Percentiles rank a stretch among this genome's conserved stretches.
Conservation (phyloP, 1,139 yeast genomes). For the Wickerhamiella infanticola region DNA sequence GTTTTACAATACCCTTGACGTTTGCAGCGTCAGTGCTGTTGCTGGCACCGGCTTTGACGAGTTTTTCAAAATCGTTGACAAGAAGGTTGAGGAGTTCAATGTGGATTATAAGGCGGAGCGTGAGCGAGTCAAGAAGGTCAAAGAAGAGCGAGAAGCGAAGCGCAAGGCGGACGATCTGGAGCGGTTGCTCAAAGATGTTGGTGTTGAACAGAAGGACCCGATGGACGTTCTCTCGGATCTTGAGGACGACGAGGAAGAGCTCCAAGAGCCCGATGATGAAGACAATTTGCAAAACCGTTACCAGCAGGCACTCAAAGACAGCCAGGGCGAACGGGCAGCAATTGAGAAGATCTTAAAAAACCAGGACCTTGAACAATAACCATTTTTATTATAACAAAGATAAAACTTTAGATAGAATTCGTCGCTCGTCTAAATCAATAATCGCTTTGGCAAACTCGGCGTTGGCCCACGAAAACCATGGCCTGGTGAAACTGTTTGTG, state of each 20-base stretch:
- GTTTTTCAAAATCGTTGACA: constrained; percentile 65
- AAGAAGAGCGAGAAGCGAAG: constrained; percentile 58
- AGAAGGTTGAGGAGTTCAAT: constrained; percentile 77
- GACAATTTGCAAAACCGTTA: constrained; percentile 51
- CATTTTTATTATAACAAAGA: constrained; percentile 3
- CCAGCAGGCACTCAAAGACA: constrained; percentile 36
- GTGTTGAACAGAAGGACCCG: constrained; percentile 34
- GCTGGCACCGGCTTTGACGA: constrained; percentile 94
- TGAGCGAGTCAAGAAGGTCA: constrained; percentile 61
- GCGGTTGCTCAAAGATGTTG: constrained; percentile 70
- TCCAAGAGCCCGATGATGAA: constrained; percentile 9
- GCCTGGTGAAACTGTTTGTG: constrained; percentile 37
- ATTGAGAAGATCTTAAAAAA: constrained; percentile 5
- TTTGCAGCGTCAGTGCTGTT: constrained; percentile 77
- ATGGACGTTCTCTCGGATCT: constrained; percentile 61
- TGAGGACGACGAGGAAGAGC: constrained; percentile 30
- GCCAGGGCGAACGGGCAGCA: constrained; percentile 11
- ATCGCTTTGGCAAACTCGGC: constrained; percentile 82
- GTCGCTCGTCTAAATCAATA: constrained; percentile 52
- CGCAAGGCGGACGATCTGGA: constrained; percentile 58
- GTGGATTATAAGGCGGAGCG: constrained; percentile 74
- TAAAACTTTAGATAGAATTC: constrained; percentile 8
- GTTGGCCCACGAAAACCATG: constrained; percentile 95
- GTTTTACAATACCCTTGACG: constrained; percentile 82
- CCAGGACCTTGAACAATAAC: constrained; percentile 1